phyloP scores from a whole-genome alignment of 352 stramenopile genomes.

The Phytophthora boehmeriae region DNA sequence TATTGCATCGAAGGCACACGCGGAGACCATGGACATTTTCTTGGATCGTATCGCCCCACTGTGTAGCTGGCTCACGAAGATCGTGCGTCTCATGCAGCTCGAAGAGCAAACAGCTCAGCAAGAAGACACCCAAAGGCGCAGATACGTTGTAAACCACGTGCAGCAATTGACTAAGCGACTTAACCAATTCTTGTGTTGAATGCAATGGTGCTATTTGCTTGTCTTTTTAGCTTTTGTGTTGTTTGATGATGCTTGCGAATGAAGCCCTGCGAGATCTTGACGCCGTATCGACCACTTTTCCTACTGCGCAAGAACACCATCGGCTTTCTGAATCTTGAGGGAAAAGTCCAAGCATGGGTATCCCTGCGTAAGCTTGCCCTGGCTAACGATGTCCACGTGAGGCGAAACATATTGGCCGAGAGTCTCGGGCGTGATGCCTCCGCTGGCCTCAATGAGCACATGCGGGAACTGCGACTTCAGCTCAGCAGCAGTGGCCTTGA shows the following conservation, averaged over 20 bases:
- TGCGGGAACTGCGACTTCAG: constrained; percentile 96
- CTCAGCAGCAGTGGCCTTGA: constrained; percentile 91
- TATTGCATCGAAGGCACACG: constrained; percentile 21
- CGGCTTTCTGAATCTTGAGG: constrained; percentile 95
- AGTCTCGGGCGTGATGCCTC: constrained; percentile 96
- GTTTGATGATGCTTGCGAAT: constrained; percentile 19
- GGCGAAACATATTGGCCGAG: constrained; percentile 93
- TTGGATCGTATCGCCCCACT: constrained; percentile 31
- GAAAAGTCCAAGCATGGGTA: constrained; percentile 98
- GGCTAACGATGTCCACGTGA: constrained; percentile 97
- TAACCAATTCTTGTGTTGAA: constrained; percentile 21
- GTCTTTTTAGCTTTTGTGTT: constrained; percentile 8
- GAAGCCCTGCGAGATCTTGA: neutral
- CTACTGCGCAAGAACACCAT: constrained; percentile 57
- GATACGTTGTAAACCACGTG: constrained; percentile 28
- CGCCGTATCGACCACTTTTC: constrained; percentile 22
- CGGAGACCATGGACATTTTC: constrained; percentile 31
- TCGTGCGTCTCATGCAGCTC: constrained; percentile 59
- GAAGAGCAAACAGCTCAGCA: constrained; percentile 35
- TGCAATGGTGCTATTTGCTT: constrained; percentile 5
- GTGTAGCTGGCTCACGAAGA: constrained; percentile 56
- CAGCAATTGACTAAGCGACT: constrained; percentile 35
- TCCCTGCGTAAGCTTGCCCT: constrained; percentile 97
- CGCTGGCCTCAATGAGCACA: constrained; percentile 97
- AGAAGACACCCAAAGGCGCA: constrained; percentile 21